Conservation (phyloP, 202 grass and related monocot species). For the Brachypodium distachyon region DNA sequence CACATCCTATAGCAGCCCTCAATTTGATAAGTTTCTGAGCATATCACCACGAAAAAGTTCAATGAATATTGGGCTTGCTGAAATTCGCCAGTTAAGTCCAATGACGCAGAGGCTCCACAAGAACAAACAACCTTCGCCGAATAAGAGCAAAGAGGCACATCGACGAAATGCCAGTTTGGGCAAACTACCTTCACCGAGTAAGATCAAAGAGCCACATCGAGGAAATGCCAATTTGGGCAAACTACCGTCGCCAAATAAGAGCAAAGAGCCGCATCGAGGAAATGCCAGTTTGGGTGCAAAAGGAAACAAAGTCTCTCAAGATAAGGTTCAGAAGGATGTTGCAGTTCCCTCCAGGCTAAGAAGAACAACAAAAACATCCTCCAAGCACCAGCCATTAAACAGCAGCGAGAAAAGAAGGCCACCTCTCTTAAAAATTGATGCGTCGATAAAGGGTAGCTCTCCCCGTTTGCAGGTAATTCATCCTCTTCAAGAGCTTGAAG, state of each 20-base stretch:
- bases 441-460: constrained; percentile 16
- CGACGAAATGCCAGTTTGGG: no score
- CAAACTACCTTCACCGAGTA: no score
- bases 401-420: constrained; percentile 29
- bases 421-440: constrained; percentile 24
- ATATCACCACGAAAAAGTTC: constrained; percentile 40
- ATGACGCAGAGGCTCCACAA: constrained; percentile 27
- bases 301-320: neutral
- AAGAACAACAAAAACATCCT: constrained; percentile 18
- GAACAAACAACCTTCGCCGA: constrained; percentile 25
- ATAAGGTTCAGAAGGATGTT: constrained; percentile 15
- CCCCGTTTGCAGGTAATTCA: neutral
- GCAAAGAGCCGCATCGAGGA: neutral
- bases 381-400: neutral
- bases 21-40: constrained; percentile 45
- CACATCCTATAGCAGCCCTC: constrained; percentile 33
- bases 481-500: neutral
- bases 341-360: constrained; percentile 27
- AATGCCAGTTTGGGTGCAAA: neutral
- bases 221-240: no score
- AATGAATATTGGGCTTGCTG: neutral
- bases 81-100: constrained; percentile 31
- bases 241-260: constrained; percentile 4
- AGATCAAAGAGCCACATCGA: no score
- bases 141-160: no score